Evolutionary conservation across 306 rosid species (phyloP), one percentile per base, ranked within the genome.

Genomic region (Cyamopsis tetragonoloba): DNA sequence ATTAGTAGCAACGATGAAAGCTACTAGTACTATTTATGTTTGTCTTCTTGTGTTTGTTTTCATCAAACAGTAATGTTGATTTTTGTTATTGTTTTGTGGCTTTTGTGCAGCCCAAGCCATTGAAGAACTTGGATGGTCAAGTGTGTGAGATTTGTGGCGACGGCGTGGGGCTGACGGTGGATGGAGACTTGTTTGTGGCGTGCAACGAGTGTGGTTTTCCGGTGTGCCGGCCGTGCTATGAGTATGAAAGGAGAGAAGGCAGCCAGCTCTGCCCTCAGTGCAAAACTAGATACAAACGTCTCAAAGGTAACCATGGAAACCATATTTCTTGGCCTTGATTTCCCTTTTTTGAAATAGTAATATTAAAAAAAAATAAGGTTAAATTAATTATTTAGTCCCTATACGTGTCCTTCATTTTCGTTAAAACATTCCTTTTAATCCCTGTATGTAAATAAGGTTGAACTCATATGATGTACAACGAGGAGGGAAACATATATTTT

Each of bases 131-230:
- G 88, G 98, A 92, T 48, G 98, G 98, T 7, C 96, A 92, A 56
- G 88, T 87, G 32, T 92, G 98, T 78, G 98, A 92, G 89, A 92
- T 92, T 44, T 92, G 98, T 31, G 96, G 98, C 0, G 98, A 92
- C 62, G 96, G 79, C 1, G 96, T 89, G 47, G 98, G 98, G 53
- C 30, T 89, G 22, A 92, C 92, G 0, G 98, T 87, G 71, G 96
- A 86, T 59, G 96, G 98, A 69, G 98, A 92, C 61, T 68, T 92
- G 81, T 92, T 92, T 71, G 96, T 92, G 37, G 98, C 98, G 3
- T 92, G 98, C 66, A 92, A 92, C 62, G 98, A 92, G 85, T 92
- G 98, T 58, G 98, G 98, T 23, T 92, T 92, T 77, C 98, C 98
- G 2, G 91, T 76, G 9, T 92, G 98, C 73, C 82, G 98, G 26